These are phyloP conservation scores for Aspergillus hancockii DNA, from an alignment of 495 filamentous ascomycete genomes.

Conservation along the genomic window DNA sequence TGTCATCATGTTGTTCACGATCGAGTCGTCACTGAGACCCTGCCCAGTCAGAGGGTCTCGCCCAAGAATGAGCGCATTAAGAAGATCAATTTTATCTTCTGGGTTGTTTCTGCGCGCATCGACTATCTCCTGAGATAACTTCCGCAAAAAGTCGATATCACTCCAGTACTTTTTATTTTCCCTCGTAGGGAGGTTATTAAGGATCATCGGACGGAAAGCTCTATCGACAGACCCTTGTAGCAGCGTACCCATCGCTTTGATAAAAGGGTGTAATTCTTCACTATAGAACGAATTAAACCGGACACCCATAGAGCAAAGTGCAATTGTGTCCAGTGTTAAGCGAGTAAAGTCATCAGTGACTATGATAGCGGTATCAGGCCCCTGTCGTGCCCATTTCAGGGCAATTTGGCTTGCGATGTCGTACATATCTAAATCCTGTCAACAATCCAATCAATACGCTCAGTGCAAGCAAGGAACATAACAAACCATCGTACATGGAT, in stretches of 20 bases:
- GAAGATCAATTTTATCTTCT: conserved; percentile 63
- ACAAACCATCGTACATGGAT: conserved; percentile 61
- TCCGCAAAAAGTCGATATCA: conserved; percentile 57
- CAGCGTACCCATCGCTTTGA: conserved; percentile 62
- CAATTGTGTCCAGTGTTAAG: conserved; percentile 71
- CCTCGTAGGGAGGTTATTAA: conserved; percentile 49
- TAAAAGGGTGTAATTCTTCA: conserved; percentile 66
- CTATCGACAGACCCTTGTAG: conserved; percentile 57
- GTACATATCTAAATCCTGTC: conserved; percentile 58
- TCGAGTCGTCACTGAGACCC: conserved; percentile 58
- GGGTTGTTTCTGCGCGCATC: conserved; percentile 57
- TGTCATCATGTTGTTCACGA: conserved; percentile 71
- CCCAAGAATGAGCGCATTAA: conserved; percentile 69
- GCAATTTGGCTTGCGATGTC: conserved; percentile 71
- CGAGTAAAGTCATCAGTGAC: conserved; percentile 75
- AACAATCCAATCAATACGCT: neutral
- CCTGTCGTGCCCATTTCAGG: conserved; percentile 73
- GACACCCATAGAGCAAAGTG: conserved; percentile 70
- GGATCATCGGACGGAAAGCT: conserved; percentile 49
- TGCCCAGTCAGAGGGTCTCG: conserved; percentile 67
- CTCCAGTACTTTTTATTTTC: conserved; percentile 57
- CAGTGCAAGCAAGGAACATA: neutral
- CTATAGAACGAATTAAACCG: conserved; percentile 77
- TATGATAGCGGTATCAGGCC: conserved; percentile 53
- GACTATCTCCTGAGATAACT: conserved; percentile 59